Conservation (phyloP, 2,329 filamentous ascomycete genomes). For the Aphanoascus verrucosus region DNA sequence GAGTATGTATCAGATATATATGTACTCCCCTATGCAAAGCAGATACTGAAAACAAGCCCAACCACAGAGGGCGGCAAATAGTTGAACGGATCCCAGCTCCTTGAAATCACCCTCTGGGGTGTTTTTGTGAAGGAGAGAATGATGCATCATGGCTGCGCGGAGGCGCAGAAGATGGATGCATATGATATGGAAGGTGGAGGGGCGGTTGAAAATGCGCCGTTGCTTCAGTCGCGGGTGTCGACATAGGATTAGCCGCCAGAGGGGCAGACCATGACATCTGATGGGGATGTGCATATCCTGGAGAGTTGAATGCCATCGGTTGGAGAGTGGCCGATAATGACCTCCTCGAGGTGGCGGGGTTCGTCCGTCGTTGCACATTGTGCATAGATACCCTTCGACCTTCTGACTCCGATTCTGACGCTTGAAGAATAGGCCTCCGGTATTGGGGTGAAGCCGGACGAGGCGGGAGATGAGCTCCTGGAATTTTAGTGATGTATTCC, state of each 20-base stretch:
- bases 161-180: neutral
- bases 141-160: neutral
- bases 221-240: neutral
- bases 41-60: neutral
- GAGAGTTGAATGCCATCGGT: neutral
- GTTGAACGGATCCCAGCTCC: neutral
- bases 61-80: neutral
- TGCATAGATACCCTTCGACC: slow-evolving; percentile 3
- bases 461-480: slow-evolving; percentile 10
- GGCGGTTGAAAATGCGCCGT: slow-evolving; percentile 1
- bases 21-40: neutral
- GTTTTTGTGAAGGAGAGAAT: neutral
- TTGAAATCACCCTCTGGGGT: neutral
- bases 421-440: neutral
- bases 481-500: slow-evolving; percentile 18
- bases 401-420: slow-evolving; percentile 11
- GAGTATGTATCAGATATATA: neutral
- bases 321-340: slow-evolving; percentile 5
- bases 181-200: neutral
- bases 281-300: neutral
- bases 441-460: slow-evolving; percentile 15
- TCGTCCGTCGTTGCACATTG: slow-evolving; percentile 14
- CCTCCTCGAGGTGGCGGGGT: slow-evolving; percentile 3
- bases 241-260: neutral
- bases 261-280: neutral